phyloP scores from a whole-genome alignment of 2,329 filamentous ascomycete genomes.

The Pseudogymnoascus sp. region DNA sequence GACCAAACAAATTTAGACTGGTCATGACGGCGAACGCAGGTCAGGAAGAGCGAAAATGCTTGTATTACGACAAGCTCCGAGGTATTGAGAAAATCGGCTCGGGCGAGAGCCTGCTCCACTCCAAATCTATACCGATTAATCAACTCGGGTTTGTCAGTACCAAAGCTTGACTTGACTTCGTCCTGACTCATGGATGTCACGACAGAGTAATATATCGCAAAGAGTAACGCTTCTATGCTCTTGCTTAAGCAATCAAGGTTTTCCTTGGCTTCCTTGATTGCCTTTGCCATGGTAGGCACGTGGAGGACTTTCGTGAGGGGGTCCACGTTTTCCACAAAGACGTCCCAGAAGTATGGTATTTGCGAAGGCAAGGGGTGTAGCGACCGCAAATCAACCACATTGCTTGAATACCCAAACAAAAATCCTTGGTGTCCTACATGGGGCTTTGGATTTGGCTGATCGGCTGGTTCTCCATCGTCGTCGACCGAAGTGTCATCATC shows the following conservation, averaged over 20 bases:
- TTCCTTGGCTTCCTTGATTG: slow-evolving; percentile 51
- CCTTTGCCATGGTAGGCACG: slow-evolving; percentile 53
- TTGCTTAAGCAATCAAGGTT: slow-evolving; percentile 47
- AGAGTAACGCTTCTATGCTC: slow-evolving; percentile 40
- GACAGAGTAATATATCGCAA: slow-evolving; percentile 48
- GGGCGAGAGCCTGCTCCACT: slow-evolving; percentile 45
- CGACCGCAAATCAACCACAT: slow-evolving; percentile 55
- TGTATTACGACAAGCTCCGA: slow-evolving; percentile 46
- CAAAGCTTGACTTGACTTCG: slow-evolving; percentile 29
- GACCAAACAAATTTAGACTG: slow-evolving; percentile 42
- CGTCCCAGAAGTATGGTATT: slow-evolving; percentile 59
- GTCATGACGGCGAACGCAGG: slow-evolving; percentile 41
- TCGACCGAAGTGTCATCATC: slow-evolving; percentile 20
- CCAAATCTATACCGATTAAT: slow-evolving; percentile 43
- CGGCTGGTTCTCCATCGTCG: slow-evolving; percentile 19
- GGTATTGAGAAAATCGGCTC: slow-evolving; percentile 45
- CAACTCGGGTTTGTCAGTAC: slow-evolving; percentile 37
- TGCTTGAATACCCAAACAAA: slow-evolving; percentile 63
- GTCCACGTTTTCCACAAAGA: slow-evolving; percentile 66
- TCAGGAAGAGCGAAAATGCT: slow-evolving; percentile 46
- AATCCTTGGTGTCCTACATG: slow-evolving; percentile 56
- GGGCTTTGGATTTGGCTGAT: slow-evolving; percentile 18
- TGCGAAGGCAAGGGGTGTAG: slow-evolving; percentile 59
- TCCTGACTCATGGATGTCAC: slow-evolving; percentile 33
- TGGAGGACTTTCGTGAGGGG: slow-evolving; percentile 64